Conservation (phyloP, 1,284 basidiomycete species). For the Phellopilus nigrolimitatus region DNA sequence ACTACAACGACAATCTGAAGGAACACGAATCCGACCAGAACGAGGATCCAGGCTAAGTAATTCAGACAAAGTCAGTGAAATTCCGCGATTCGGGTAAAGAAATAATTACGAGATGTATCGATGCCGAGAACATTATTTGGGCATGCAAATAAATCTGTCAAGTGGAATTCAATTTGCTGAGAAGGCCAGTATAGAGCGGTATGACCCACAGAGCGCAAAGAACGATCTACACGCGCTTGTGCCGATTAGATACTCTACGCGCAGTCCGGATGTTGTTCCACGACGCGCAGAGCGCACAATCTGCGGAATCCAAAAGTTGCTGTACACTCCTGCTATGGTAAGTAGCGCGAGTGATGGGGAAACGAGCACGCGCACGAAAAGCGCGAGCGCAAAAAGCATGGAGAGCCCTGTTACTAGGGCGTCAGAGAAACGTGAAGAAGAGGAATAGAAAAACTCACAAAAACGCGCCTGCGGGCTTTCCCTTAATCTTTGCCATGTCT, state of each 20-base stretch:
- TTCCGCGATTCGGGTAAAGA: background rate
- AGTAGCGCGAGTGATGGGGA: conserved; percentile 67
- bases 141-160: conserved; percentile 73
- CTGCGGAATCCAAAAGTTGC: conserved; percentile 79
- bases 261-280: conserved; percentile 66
- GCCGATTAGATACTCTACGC: conserved; percentile 71
- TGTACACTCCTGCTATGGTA: conserved; percentile 70
- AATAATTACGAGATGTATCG: conserved; percentile 51
- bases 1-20: conserved; percentile 63
- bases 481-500: conserved; percentile 11
- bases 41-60: conserved; percentile 55
- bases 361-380: conserved; percentile 70
- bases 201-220: conserved; percentile 66
- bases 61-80: conserved; percentile 8
- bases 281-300: conserved; percentile 72
- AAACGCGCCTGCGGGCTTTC: conserved; percentile 62
- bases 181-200: background rate
- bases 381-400: conserved; percentile 60
- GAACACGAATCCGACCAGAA: conserved; percentile 56
- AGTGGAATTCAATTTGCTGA: background rate
- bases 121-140: conserved; percentile 83
- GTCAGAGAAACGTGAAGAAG: background rate
- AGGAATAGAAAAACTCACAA: conserved; percentile 42
- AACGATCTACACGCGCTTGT: conserved; percentile 69
- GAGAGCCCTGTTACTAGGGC: conserved; percentile 47